Conservation (phyloP, 805 yeast species). For the Monosporozyma aerobia region DNA sequence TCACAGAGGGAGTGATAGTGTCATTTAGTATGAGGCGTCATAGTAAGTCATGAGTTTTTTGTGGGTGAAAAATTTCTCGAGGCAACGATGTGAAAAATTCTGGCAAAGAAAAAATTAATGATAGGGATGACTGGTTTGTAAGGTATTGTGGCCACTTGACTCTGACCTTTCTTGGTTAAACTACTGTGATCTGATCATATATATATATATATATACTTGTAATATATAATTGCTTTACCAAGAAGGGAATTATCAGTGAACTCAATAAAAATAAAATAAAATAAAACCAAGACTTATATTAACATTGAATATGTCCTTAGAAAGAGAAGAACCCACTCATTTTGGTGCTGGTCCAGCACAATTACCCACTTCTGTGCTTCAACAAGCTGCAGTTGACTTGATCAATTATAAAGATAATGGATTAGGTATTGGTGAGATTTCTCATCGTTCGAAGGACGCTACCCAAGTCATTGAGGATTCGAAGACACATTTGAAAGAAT, state of each 20-base stretch:
- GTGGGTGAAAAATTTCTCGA: not conserved
- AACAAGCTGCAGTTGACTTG: slow-evolving; percentile 81
- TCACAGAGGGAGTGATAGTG: too few relatives aligned
- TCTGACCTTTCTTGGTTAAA: not conserved
- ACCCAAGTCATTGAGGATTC: slow-evolving; percentile 66
- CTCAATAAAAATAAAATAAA: too few relatives aligned
- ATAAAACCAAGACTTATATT: too few relatives aligned
- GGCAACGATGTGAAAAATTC: not conserved
- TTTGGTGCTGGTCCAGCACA: slow-evolving; percentile 99
- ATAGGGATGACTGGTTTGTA: not conserved
- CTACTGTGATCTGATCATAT: not conserved
- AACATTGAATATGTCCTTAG: slow-evolving; percentile 20
- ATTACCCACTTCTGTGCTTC: slow-evolving; percentile 72
- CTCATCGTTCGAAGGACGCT: slow-evolving; percentile 88
- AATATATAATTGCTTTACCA: too few relatives aligned
- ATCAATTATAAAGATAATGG: slow-evolving; percentile 61
- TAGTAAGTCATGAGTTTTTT: not conserved
- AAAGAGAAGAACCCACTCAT: slow-evolving; percentile 66
- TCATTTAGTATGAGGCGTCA: not conserved
- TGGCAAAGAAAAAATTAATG: not conserved
- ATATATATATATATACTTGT: not conserved
- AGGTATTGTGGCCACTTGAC: not conserved
- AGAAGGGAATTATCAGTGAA: too few relatives aligned
- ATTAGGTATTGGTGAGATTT: slow-evolving; percentile 90
- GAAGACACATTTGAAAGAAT: slow-evolving; percentile 52